Base-by-base conservation (phyloP, 106 monocot species). In the Triglochin maritima region DNA sequence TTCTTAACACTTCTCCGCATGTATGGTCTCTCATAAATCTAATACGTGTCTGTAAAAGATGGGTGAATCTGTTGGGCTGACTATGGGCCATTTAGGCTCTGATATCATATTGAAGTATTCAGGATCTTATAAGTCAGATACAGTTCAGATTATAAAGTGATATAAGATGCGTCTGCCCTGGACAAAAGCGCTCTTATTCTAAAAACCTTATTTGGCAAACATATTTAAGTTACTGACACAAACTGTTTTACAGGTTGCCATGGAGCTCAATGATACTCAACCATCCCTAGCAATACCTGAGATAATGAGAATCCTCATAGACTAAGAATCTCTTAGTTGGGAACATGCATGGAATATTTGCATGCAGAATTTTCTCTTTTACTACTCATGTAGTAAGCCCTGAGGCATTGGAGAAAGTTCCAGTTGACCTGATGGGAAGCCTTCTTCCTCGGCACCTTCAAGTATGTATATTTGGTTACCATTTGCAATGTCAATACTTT, bases 381-480 rank as follows among this genome's bases (percentile, higher is more conserved):
- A 75, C 80, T n/a, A 56, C 60, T 45, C 80, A 75, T 52, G 71
- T 71, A 44, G 71, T 80, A 62, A 60, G 46, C 45, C 71, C 71
- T 44, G 75, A 80, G 47, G 71, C 57, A 61, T 59, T 80, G 3
- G 80, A 80, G 71, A 75, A 66, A 60, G 55, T 70, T 15, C 75
- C 74, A 50, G 75, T 75, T 53, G 75, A 75, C 5, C 62, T 80
- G 44, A 63, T 80, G 47, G 57, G 54, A 12, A 75, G 44, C 49
- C 71, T 80, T 47, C 80, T 80, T 48, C 80, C 80, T 16, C 57
- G 80, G 41, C 80, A 80, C 62, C 56, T 80, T 41, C 75, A 80
- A 52, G 71, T 80, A 9, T n/a, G 68, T 56, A 56, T 57, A 4
- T 65, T 56, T 49, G 2, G 17, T 74, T 12, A 57, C 9, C 45